Percentiles rank a stretch among this genome's conserved stretches.
Evolutionary conservation across 768 basidiomycete genomes (phyloP).

Genomic region (Mycena vitilis): DNA sequence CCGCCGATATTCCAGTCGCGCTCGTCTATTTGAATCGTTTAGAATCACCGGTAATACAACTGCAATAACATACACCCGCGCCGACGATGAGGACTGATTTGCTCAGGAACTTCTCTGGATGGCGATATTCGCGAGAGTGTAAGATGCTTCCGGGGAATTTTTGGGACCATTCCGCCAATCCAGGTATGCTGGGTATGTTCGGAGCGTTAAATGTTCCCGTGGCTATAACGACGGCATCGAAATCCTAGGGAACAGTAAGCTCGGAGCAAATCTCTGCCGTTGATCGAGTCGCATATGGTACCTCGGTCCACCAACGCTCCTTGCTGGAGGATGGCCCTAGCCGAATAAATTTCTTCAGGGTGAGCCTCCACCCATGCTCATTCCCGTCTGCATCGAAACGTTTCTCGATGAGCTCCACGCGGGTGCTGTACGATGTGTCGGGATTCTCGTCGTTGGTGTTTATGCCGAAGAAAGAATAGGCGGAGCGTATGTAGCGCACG

Average conservation of each 20-base stretch:
- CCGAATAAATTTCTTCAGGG: conserved; percentile 45
- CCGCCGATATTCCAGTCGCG: conserved; percentile 43
- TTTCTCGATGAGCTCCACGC: conserved; percentile 60
- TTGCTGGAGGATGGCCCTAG: conserved; percentile 25
- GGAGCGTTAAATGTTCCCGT: conserved; percentile 38
- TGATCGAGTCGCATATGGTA: not conserved
- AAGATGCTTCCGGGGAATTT: conserved; percentile 41
- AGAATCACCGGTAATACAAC: not conserved
- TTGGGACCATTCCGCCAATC: conserved; percentile 39
- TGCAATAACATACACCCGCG: conserved; percentile 35
- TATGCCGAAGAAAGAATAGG: conserved; percentile 54
- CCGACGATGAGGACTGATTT: conserved; percentile 49
- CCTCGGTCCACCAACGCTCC: conserved; percentile 38
- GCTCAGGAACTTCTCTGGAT: conserved; percentile 43
- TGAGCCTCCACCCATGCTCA: conserved; percentile 50
- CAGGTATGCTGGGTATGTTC: conserved; percentile 36
- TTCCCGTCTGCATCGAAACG: conserved; percentile 41
- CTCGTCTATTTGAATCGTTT: conserved; percentile 25
- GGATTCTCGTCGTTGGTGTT: conserved; percentile 57
- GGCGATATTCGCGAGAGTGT: conserved; percentile 50
- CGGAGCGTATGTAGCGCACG: conserved; percentile 53
- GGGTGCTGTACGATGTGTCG: conserved; percentile 56
- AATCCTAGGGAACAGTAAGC: conserved; percentile 28
- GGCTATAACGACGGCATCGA: conserved; percentile 37
- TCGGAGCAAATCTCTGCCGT: no score